Conservation (phyloP, 305 asterid species). For the Petunia hybrid region DNA sequence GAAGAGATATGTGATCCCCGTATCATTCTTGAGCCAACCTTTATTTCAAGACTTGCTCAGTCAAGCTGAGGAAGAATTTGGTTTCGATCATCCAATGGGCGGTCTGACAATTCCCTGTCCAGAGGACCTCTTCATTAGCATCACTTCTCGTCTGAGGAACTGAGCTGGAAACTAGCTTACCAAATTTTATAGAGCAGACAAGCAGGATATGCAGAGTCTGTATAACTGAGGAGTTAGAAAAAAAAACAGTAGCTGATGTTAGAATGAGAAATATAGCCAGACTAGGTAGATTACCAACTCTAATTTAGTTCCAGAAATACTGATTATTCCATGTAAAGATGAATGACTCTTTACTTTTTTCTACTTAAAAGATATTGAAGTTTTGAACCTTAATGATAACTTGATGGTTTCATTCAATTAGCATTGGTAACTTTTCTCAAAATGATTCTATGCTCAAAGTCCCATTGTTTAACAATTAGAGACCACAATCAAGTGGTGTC, state of each 20-base stretch:
- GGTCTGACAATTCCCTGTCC: constrained; percentile 42
- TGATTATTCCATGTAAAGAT: not conserved
- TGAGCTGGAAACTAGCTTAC: not conserved
- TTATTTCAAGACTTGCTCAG: constrained; percentile 45
- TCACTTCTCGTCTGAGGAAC: constrained; percentile 33
- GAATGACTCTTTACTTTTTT: not conserved
- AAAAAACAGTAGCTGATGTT: not conserved
- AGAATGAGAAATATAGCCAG: not conserved
- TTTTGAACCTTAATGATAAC: not conserved
- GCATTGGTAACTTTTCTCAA: no score
- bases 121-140: constrained; percentile 8
- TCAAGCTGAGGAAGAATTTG: constrained; percentile 41
- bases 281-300: no score
- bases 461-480: no score
- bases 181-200: not conserved
- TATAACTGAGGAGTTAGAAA: not conserved
- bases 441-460: no score
- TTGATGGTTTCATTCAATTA: no score
- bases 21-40: constrained; percentile 32
- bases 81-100: constrained; percentile 43
- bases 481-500: no score
- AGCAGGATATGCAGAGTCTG: not conserved
- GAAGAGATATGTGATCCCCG: constrained; percentile 24
- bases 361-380: not conserved
- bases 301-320: no score